A percentile compares a stretch with the other conserved stretches of the same genome.
These are phyloP conservation scores for Coemansia sp. DNA, from an alignment of 192 early-diverging fungal species.

Conservation along the genomic window DNA sequence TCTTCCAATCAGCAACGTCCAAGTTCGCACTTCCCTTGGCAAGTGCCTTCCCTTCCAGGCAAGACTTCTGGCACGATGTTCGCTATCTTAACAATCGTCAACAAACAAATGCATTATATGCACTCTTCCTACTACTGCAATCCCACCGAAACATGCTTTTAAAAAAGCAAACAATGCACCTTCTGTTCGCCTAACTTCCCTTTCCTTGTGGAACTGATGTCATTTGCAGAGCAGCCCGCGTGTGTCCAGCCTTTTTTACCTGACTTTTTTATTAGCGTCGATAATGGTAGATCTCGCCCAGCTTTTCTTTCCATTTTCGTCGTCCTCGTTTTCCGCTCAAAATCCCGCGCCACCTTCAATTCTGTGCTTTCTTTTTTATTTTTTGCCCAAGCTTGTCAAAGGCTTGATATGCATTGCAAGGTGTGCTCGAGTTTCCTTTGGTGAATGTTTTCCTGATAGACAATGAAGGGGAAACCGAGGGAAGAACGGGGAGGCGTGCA, in stretches of 20 bases:
- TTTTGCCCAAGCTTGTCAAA: too few species aligned
- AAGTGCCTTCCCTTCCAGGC: neutral
- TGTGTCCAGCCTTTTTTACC: neutral
- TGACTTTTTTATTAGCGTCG: neutral
- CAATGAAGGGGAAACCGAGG: neutral
- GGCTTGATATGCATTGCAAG: too few species aligned
- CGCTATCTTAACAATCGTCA: too few species aligned
- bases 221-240: too few species aligned
- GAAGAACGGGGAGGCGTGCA: neutral
- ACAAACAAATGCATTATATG: too few species aligned
- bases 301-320: neutral
- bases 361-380: too few species aligned
- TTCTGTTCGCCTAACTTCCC: too few species aligned
- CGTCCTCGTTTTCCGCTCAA: too few species aligned
- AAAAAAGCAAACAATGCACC: neutral
- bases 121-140: neutral
- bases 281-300: neutral
- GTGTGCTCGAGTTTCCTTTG: too few species aligned
- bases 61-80: too few species aligned
- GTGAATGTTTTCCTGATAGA: neutral
- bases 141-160: neutral
- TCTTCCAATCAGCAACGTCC: slow-evolving; percentile 49
- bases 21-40: slow-evolving; percentile 10
- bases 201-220: too few species aligned
- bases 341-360: too few species aligned